Evolutionary conservation across 805 yeast genomes (phyloP).

Genomic region (Wickerhamiella alocasiicola): DNA sequence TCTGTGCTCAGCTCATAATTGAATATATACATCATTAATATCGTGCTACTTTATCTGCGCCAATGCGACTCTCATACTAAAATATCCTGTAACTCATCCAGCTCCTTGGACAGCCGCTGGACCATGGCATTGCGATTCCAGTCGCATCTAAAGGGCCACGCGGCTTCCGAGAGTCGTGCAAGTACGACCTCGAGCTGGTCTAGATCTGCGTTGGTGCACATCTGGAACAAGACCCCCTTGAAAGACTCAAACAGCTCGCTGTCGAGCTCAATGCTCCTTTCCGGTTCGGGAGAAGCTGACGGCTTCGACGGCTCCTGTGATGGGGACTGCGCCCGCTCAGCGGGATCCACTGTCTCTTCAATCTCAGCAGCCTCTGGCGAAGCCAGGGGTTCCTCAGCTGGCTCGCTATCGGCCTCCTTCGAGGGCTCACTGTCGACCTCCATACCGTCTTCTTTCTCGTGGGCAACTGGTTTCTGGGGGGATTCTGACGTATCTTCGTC

Average conservation of each 20-base stretch:
- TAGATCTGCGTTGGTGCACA: conserved; percentile 33
- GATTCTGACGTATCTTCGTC: too few relatives aligned
- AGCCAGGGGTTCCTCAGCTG: neutral
- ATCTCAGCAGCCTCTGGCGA: neutral
- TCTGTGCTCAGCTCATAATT: too few relatives aligned
- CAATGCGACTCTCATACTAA: too few relatives aligned
- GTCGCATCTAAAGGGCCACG: conserved; percentile 53
- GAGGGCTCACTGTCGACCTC: neutral
- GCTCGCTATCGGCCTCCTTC: neutral
- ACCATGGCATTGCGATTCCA: conserved; percentile 36
- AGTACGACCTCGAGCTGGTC: conserved; percentile 51
- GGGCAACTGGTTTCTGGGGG: neutral
- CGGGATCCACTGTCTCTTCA: neutral
- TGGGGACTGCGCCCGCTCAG: neutral
- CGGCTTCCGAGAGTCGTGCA: conserved; percentile 55
- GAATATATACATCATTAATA: neutral
- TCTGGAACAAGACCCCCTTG: conserved; percentile 26
- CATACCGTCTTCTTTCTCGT: neutral
- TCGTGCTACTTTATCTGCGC: too few relatives aligned
- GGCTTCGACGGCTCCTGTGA: too few relatives aligned
- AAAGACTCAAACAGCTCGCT: neutral
- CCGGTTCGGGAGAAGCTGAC: neutral
- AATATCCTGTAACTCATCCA: conserved; percentile 8
- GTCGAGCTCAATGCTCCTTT: neutral
- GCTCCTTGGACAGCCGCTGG: conserved; percentile 14